Conservation (phyloP, 2,329 filamentous ascomycete genomes). For the Fusarium mundagurra region DNA sequence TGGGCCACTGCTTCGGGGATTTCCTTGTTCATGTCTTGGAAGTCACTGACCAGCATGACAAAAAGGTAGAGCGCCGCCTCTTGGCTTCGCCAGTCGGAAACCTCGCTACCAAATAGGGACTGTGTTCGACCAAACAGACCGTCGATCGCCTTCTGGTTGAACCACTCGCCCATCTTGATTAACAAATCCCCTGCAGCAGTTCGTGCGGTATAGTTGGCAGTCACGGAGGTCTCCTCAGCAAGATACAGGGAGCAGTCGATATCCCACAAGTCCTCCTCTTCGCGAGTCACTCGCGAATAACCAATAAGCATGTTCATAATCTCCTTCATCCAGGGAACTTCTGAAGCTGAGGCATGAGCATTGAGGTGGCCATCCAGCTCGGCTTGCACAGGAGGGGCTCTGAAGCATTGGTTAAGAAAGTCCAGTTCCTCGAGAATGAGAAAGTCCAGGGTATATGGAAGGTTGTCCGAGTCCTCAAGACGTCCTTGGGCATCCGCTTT, state of each 20-base stretch:
- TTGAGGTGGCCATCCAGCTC: slow-evolving; percentile 85
- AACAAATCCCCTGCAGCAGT: slow-evolving; percentile 92
- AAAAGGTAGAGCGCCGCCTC: slow-evolving; percentile 88
- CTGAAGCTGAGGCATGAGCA: slow-evolving; percentile 66
- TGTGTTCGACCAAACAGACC: slow-evolving; percentile 82
- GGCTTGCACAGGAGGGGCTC: slow-evolving; percentile 86
- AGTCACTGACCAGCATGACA: slow-evolving; percentile 84
- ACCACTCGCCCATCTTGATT: slow-evolving; percentile 93
- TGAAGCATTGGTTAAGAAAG: slow-evolving; percentile 90
- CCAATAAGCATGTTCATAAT: slow-evolving; percentile 86
- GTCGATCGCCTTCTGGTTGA: slow-evolving; percentile 78
- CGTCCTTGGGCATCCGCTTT: slow-evolving; percentile 86
- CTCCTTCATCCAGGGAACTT: slow-evolving; percentile 84
- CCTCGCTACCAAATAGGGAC: slow-evolving; percentile 71
- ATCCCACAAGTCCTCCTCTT: slow-evolving; percentile 96
- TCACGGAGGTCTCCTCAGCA: slow-evolving; percentile 93
- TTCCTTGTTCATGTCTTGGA: slow-evolving; percentile 77
- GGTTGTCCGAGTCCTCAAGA: slow-evolving; percentile 85
- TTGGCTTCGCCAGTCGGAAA: slow-evolving; percentile 67
- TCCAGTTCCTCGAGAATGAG: slow-evolving; percentile 94
- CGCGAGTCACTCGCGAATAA: slow-evolving; percentile 89
- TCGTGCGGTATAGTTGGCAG: slow-evolving; percentile 93
- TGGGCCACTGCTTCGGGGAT: slow-evolving; percentile 76
- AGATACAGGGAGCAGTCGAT: slow-evolving; percentile 96
- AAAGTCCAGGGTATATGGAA: slow-evolving; percentile 96